Percentiles rank a stretch among this genome's conserved stretches.
These are phyloP conservation scores for Colletotrichum sp. DNA, from an alignment of 2,329 filamentous ascomycete species.

Conservation along the genomic window DNA sequence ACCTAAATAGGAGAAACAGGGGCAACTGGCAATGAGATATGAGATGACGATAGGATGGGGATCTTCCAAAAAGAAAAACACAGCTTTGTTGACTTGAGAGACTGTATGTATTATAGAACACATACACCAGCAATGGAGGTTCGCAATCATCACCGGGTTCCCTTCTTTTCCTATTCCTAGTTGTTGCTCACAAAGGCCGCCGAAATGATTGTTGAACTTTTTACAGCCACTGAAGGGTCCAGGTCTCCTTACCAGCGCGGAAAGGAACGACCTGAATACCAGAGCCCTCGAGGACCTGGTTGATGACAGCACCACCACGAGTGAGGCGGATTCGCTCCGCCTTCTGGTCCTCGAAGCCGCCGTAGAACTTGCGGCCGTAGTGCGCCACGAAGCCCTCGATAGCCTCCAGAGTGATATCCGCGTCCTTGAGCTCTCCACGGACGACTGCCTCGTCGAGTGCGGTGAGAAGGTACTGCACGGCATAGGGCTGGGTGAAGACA, in stretches of 20 bases:
- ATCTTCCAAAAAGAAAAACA: background rate
- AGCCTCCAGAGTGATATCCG: slow-evolving; percentile 58
- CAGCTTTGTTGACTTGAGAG: background rate
- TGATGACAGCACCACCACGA: slow-evolving; percentile 59
- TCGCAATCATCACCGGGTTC: background rate
- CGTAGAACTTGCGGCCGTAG: slow-evolving; percentile 60
- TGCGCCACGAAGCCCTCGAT: slow-evolving; percentile 60
- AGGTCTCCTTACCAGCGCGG: slow-evolving; percentile 64
- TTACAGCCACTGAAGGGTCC: slow-evolving; percentile 52
- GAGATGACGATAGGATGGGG: slow-evolving; percentile 4
- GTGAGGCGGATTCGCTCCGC: slow-evolving; percentile 61
- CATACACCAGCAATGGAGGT: slow-evolving; percentile 1
- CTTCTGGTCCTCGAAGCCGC: slow-evolving; percentile 48
- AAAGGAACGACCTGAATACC: slow-evolving; percentile 71
- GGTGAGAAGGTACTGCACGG: slow-evolving; percentile 67
- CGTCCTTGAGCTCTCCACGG: slow-evolving; percentile 54
- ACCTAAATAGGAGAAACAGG: background rate
- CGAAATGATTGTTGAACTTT: background rate
- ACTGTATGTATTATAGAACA: slow-evolving; percentile 18
- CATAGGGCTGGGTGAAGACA: slow-evolving; percentile 80
- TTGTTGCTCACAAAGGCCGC: background rate
- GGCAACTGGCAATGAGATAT: background rate
- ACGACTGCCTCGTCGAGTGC: slow-evolving; percentile 55
- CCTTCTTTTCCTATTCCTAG: background rate
- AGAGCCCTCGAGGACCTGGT: slow-evolving; percentile 56